phyloP scores from a whole-genome alignment of 495 filamentous ascomycete genomes.

The Chlorociboria aeruginascens region DNA sequence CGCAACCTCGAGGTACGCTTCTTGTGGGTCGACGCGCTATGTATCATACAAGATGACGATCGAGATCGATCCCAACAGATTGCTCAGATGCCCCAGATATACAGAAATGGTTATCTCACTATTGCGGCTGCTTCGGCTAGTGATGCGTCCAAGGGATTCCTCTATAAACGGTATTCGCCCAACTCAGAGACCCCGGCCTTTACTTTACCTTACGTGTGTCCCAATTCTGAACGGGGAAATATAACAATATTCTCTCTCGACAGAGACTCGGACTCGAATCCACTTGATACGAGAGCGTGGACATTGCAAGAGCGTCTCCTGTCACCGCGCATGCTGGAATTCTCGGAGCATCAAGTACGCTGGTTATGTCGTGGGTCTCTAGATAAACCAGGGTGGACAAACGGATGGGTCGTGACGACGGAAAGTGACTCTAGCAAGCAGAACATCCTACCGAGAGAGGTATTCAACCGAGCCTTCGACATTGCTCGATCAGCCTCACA shows the following conservation, averaged over 20 bases:
- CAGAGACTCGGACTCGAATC: not conserved
- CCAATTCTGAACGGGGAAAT: not conserved
- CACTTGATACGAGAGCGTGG: not conserved
- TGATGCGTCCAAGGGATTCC: not conserved
- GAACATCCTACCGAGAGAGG: too few relatives aligned
- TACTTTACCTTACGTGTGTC: not conserved
- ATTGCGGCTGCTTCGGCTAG: not conserved
- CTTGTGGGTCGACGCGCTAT: conserved; percentile 22
- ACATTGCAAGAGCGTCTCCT: not conserved
- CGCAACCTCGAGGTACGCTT: conserved; percentile 10
- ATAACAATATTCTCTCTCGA: not conserved
- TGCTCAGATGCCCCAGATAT: not conserved
- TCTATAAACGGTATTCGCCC: not conserved
- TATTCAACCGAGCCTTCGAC: not conserved
- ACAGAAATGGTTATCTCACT: not conserved
- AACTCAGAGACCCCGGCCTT: not conserved
- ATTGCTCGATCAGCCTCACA: not conserved
- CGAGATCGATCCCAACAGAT: not conserved
- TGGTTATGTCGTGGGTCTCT: too few relatives aligned
- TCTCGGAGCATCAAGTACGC: not conserved
- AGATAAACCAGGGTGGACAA: too few relatives aligned
- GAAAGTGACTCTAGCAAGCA: too few relatives aligned
- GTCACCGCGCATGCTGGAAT: not conserved
- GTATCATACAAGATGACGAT: conserved; percentile 19
- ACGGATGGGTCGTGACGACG: too few relatives aligned